Conservation (phyloP, 345 rosid species). For the Populus simonii region DNA sequence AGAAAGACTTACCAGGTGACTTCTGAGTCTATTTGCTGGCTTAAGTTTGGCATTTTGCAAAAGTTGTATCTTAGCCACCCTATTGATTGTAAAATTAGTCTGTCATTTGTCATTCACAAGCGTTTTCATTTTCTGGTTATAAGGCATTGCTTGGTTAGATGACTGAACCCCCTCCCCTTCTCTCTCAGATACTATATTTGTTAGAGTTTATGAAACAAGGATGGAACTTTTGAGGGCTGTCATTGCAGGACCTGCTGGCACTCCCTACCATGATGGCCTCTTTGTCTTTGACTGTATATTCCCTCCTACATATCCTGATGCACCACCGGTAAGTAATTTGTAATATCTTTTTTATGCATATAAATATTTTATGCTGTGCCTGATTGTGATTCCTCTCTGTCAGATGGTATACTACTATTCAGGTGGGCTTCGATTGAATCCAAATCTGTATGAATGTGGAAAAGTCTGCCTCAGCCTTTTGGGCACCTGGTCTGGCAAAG, state of each 20-base stretch:
- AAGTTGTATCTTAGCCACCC: not conserved
- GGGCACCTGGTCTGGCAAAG: slow-evolving; percentile 56
- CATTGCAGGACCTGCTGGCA: slow-evolving; percentile 52
- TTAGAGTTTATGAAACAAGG: slow-evolving; percentile 53
- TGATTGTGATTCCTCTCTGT: slow-evolving; percentile 13
- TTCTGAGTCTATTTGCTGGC: not conserved
- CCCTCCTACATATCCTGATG: slow-evolving; percentile 45
- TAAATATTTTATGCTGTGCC: not conserved
- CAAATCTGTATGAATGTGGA: slow-evolving; percentile 56
- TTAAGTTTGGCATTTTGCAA: not conserved
- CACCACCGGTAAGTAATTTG: slow-evolving; percentile 45
- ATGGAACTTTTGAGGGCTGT: slow-evolving; percentile 59
- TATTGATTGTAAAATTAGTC: not conserved
- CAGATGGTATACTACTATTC: slow-evolving; percentile 61
- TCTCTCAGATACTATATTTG: slow-evolving; percentile 42
- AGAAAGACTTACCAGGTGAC: slow-evolving; percentile 52
- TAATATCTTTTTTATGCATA: not conserved
- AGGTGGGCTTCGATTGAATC: slow-evolving; percentile 58
- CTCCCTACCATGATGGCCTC: slow-evolving; percentile 71
- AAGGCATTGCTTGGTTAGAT: not conserved
- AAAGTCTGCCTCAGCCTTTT: slow-evolving; percentile 66
- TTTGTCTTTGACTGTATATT: slow-evolving; percentile 61
- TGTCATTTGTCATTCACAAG: not conserved
- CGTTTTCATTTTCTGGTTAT: not conserved
- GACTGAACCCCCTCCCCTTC: not conserved